phyloP scores from a whole-genome alignment of 345 rosid species.

The Aquilaria malaccensis region DNA sequence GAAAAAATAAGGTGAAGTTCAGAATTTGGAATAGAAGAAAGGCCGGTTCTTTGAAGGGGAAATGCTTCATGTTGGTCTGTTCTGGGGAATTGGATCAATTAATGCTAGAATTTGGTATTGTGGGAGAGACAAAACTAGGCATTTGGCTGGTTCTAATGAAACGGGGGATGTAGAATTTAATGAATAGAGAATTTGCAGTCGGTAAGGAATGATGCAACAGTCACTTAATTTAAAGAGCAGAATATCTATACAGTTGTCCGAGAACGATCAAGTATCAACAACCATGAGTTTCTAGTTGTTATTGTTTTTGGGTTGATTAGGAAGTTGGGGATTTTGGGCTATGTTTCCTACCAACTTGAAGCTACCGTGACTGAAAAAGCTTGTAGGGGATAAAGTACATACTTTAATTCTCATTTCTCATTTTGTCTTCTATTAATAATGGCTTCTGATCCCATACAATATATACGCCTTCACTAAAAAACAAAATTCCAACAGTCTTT shows the following conservation, averaged over 20 bases:
- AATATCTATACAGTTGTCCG: too few species aligned
- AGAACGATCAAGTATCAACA: too few species aligned
- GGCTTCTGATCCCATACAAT: too few species aligned
- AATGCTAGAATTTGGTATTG: background rate
- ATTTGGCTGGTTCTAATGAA: background rate
- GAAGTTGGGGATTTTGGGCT: background rate
- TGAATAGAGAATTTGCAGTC: background rate
- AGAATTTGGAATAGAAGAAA: slow-evolving; percentile 18
- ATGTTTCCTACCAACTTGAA: slow-evolving; percentile 10
- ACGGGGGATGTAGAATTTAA: background rate
- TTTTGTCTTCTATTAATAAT: too few species aligned
- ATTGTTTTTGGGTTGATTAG: background rate
- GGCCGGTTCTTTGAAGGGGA: slow-evolving; percentile 12
- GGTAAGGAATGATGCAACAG: background rate
- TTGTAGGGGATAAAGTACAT: too few species aligned
- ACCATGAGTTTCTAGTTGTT: too few species aligned
- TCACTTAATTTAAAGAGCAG: too few species aligned
- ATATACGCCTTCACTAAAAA: too few species aligned
- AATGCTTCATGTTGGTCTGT: slow-evolving; percentile 16
- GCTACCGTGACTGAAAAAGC: background rate
- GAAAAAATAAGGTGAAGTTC: slow-evolving; percentile 11
- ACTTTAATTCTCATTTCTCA: too few species aligned
- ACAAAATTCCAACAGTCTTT: too few species aligned
- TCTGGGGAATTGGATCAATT: background rate
- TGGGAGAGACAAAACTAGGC: background rate